These are phyloP conservation scores for Fusarium musae DNA, from an alignment of 2,329 filamentous ascomycete species.

Conservation along the genomic window DNA sequence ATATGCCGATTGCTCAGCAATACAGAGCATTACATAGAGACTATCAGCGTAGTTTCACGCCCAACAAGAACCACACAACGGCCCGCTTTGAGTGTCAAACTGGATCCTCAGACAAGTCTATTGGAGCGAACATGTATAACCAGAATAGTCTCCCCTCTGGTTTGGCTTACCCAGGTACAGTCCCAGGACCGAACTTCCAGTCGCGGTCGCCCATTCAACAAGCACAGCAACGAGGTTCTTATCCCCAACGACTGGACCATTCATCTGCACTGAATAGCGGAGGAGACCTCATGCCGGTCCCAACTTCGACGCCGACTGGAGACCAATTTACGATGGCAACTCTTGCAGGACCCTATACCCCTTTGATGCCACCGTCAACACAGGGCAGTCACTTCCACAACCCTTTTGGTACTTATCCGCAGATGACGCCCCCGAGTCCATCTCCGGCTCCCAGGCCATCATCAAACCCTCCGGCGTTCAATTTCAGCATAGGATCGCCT, in stretches of 20 bases:
- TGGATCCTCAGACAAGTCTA: constrained; percentile 29
- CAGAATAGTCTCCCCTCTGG: not conserved
- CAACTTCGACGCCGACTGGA: not conserved
- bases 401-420: not conserved
- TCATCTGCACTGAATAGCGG: not conserved
- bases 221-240: not conserved
- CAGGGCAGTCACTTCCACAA: not conserved
- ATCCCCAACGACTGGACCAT: not conserved
- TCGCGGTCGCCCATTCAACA: not conserved
- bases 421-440: constrained; percentile 35
- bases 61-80: not conserved
- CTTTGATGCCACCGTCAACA: not conserved
- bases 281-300: not conserved
- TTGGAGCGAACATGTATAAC: constrained; percentile 1
- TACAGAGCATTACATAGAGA: not conserved
- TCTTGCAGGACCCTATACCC: not conserved
- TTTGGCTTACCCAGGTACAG: not conserved
- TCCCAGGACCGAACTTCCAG: not conserved
- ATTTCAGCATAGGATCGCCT: not conserved
- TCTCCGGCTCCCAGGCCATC: constrained; percentile 32
- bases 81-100: constrained; percentile 21
- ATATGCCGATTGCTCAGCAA: not conserved
- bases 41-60: not conserved
- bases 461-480: not conserved
- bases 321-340: not conserved